Percentiles rank a stretch among this genome's conserved stretches.
Conservation (phyloP, 495 filamentous ascomycete species). For the Paragyromitra xinjiangensis region DNA sequence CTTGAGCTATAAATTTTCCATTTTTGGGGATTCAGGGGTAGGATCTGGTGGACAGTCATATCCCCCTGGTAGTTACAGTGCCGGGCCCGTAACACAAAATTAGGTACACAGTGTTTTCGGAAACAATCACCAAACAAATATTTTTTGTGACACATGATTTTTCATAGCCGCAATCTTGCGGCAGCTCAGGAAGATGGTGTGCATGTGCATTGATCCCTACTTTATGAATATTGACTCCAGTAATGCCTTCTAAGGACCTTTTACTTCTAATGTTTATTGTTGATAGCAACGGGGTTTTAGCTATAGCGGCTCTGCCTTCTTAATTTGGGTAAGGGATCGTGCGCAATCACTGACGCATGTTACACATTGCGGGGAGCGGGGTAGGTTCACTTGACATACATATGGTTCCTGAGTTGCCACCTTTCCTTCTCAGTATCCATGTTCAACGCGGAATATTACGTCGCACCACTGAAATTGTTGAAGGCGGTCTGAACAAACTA, state of each 20-base stretch:
- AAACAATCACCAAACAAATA: neutral
- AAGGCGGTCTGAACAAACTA: constrained; percentile 18
- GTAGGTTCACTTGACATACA: constrained; percentile 7
- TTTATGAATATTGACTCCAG: neutral
- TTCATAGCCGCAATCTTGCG: constrained; percentile 2
- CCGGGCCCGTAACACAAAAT: constrained; percentile 9
- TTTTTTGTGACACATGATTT: neutral
- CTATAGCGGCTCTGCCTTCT: constrained; percentile 21
- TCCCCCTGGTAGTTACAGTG: neutral
- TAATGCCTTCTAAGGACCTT: neutral
- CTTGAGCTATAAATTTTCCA: neutral
- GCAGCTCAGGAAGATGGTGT: neutral
- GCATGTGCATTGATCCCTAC: neutral
- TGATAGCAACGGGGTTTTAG: neutral
- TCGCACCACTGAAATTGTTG: constrained; percentile 12
- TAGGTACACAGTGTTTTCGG: constrained; percentile 5
- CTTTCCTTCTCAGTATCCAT: constrained; percentile 6
- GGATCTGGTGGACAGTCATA: neutral
- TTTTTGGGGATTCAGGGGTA: constrained; percentile 4
- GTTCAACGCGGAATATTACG: neutral
- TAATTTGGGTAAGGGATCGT: constrained; percentile 24
- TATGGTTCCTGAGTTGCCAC: constrained; percentile 15
- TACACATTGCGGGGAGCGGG: constrained; percentile 33
- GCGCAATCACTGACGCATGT: constrained; percentile 24
- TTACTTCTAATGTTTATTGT: neutral